Evolutionary conservation across 306 rosid species (phyloP), one percentile per base, ranked within the genome.

Genomic region (Fragaria ananassa): DNA sequence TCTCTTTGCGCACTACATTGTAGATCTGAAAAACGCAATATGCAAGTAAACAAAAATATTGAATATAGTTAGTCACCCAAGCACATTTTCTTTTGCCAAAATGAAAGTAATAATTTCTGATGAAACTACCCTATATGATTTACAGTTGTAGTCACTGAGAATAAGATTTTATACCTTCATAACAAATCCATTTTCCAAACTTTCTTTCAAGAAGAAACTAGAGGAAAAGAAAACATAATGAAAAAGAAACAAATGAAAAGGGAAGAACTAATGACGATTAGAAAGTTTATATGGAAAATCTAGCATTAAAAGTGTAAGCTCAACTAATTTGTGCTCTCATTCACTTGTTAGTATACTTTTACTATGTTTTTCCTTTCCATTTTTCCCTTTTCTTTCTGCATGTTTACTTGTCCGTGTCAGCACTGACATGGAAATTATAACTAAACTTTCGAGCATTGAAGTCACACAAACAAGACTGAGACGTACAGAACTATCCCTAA

Each of bases 1-100:
- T 92, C 76, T 94, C 98, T 81, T 89, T 89, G 50, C 96, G 93
- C 68, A 94, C 95, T 68, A 90, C 91, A 65, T 91, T 78, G 42
- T 93, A 93, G 74, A 93, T 68, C 98, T 93, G 90, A 54, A 63
- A 77, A 68, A 50, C 29, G 34, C 25, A 49, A 18, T 34, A 50
- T 61, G 63, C 7, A 6, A 60, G 71, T 45, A 31, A 74, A 66
- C n/a, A 58, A 41, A 49, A 72, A 42, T 39, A 19, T 56, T 7
- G 37, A 25, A 50, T 53, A 35, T 18, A 18, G 25, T 17, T 62
- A 41, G 51, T 7, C 45, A 18, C 50, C 25, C 25, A 44, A 35
- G 68, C 66, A 64, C 25, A 64, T 17, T 10, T 47, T 57, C 44
- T 69, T 69, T 23, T 35, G 53, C 19, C 75, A 29, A 71, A 71